Evolutionary conservation across 225 moss, liverwort and hornwort genomes (phyloP).

Genomic region (Sphagnum tenellum): DNA sequence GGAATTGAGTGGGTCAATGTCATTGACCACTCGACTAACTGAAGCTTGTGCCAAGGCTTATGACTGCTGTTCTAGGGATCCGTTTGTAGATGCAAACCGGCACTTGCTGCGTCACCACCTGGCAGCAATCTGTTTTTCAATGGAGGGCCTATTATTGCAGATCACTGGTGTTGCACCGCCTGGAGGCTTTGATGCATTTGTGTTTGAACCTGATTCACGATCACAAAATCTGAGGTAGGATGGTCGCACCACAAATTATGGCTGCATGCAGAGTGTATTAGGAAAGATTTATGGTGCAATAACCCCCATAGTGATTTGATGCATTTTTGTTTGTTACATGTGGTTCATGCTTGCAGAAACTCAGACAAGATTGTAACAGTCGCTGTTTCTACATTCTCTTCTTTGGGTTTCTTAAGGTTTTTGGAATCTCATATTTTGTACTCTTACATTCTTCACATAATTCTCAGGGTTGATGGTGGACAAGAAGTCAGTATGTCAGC

Average conservation of each 20-base stretch:
- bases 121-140: slow-evolving; percentile 48
- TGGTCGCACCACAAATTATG: too few species aligned
- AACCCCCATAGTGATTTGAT: too few species aligned
- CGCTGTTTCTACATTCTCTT: too few species aligned
- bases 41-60: slow-evolving; percentile 38
- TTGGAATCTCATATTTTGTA: too few species aligned
- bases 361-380: too few species aligned
- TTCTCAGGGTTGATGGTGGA: not conserved
- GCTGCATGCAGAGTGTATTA: too few species aligned
- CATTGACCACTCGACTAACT: slow-evolving; percentile 28
- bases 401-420: too few species aligned
- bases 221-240: slow-evolving; percentile 30
- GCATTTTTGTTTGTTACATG: too few species aligned
- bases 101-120: slow-evolving; percentile 43
- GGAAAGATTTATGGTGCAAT: too few species aligned
- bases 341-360: too few species aligned
- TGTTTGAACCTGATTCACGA: slow-evolving; percentile 31
- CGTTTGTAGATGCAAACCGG: slow-evolving; percentile 39
- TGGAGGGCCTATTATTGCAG: slow-evolving; percentile 50
- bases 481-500: not conserved
- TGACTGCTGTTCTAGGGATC: slow-evolving; percentile 25
- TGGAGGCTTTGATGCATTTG: slow-evolving; percentile 54
- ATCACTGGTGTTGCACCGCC: slow-evolving; percentile 42
- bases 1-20: slow-evolving; percentile 20
- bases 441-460: not conserved